These are phyloP conservation scores for Colletotrichum sp. DNA, from an alignment of 2,329 filamentous ascomycete genomes.

Conservation along the genomic window DNA sequence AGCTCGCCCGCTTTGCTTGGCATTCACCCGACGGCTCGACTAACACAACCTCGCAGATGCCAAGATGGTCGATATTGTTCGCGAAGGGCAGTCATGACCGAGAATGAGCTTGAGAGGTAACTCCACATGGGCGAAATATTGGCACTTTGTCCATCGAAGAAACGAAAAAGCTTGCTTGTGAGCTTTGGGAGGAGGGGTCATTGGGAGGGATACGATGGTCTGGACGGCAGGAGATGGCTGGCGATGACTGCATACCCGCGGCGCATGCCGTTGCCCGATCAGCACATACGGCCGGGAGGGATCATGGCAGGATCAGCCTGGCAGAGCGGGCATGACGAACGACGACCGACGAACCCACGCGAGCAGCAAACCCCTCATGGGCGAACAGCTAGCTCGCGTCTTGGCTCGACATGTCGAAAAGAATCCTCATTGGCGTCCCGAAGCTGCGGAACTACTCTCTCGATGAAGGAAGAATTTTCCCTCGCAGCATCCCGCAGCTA, in stretches of 20 bases:
- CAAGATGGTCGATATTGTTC: neutral
- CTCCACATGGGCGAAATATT: neutral
- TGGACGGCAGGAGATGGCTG: neutral
- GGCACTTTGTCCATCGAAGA: neutral
- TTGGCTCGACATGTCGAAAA: slow-evolving; percentile 1
- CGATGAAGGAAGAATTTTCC: neutral
- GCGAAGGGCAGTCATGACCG: slow-evolving; percentile 3
- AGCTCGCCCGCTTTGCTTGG: slow-evolving; percentile 11
- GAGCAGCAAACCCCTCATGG: neutral
- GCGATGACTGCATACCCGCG: neutral
- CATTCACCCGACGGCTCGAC: slow-evolving; percentile 3
- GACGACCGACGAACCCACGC: neutral
- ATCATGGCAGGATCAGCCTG: neutral
- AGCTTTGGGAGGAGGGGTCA: neutral
- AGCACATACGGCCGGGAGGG: neutral
- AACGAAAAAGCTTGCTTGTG: neutral
- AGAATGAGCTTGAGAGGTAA: neutral
- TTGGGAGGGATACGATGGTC: neutral
- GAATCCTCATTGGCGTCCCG: neutral
- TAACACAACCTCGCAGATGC: slow-evolving; percentile 1
- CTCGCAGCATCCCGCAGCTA: slow-evolving; percentile 3
- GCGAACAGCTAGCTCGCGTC: neutral
- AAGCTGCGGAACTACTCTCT: neutral
- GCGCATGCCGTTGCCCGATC: neutral
- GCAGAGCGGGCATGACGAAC: neutral